Conservation (phyloP, 768 basidiomycete species). For the Coprinellus micaceus region DNA sequence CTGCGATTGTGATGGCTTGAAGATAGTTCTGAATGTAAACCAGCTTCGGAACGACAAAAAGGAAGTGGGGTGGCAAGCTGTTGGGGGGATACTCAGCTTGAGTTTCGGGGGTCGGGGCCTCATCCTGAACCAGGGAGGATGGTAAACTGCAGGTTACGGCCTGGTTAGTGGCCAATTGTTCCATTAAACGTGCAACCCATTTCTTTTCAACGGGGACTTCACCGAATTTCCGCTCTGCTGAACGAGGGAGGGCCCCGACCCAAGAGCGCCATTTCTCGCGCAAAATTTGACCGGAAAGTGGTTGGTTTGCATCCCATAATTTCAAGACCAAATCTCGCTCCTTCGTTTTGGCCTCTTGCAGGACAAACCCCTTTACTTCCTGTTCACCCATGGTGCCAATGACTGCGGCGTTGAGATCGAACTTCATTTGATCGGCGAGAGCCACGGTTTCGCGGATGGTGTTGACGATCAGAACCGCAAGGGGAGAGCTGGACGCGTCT, state of each 20-base stretch:
- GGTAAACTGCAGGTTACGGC: conserved; percentile 41
- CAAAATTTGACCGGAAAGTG: conserved; percentile 12
- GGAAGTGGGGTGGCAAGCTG: conserved; percentile 60
- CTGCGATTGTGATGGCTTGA: conserved; percentile 66
- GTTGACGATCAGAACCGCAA: conserved; percentile 48
- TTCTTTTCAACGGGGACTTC: conserved; percentile 16
- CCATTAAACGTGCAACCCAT: conserved; percentile 50
- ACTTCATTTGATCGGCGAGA: conserved; percentile 61
- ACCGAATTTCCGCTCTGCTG: not conserved
- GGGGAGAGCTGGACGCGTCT: conserved; percentile 14
- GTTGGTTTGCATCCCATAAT: conserved; percentile 39
- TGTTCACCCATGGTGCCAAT: conserved; percentile 64
- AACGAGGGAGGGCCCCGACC: conserved; percentile 20
- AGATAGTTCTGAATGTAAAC: conserved; percentile 64
- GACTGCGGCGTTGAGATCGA: conserved; percentile 62
- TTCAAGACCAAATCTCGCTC: conserved; percentile 55
- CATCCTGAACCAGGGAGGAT: not conserved
- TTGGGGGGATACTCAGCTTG: conserved; percentile 25
- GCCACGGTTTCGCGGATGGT: conserved; percentile 45
- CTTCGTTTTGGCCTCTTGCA: conserved; percentile 47
- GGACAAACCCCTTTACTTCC: conserved; percentile 48
- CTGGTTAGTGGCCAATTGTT: conserved; percentile 36
- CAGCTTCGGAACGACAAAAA: conserved; percentile 53
- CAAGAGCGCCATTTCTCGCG: conserved; percentile 32
- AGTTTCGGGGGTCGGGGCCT: not conserved